A percentile compares a stretch with the other conserved stretches of the same genome.
phyloP scores from a whole-genome alignment of 371 early-diverging fungal genomes.

The Rhizopus sp. region DNA sequence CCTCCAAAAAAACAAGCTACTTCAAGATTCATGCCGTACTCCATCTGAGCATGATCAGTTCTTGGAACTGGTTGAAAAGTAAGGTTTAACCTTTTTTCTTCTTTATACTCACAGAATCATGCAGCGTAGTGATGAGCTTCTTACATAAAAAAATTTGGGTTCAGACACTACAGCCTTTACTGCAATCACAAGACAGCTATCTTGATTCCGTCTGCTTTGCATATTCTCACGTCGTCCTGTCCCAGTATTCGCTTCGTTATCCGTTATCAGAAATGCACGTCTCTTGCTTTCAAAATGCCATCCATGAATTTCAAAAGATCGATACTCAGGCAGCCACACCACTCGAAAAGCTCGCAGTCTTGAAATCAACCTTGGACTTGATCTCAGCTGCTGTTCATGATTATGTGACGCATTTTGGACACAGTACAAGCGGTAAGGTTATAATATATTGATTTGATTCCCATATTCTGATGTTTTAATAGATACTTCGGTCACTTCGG shows the following conservation, averaged over 20 bases:
- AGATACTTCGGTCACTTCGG: constrained; percentile 58
- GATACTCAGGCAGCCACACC: constrained; percentile 52
- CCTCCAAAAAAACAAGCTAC: constrained; percentile 38
- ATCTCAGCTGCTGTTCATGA: constrained; percentile 41
- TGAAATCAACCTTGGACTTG: constrained; percentile 40
- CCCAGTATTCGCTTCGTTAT: constrained; percentile 42
- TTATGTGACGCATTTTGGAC: constrained; percentile 29
- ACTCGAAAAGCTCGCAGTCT: constrained; percentile 46
- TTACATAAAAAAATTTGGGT: constrained; percentile 65
- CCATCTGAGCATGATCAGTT: constrained; percentile 60
- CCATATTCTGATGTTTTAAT: not conserved
- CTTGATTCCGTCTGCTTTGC: constrained; percentile 34
- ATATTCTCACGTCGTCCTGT: constrained; percentile 39
- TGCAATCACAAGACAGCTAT: constrained; percentile 42
- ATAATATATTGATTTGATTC: not conserved
- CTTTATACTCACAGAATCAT: not conserved
- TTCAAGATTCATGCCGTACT: constrained; percentile 45
- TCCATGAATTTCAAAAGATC: constrained; percentile 30
- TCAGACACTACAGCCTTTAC: constrained; percentile 52
- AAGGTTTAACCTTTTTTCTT: constrained; percentile 1
- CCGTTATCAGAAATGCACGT: constrained; percentile 47
- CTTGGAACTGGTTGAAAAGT: constrained; percentile 65
- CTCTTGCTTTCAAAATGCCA: constrained; percentile 35
- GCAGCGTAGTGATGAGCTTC: constrained; percentile 59
- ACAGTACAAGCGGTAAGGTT: constrained; percentile 16